A percentile compares a stretch with the other conserved stretches of the same genome.
phyloP scores from a whole-genome alignment of 441 rosid genomes.

The Aleurites moluccanus region DNA sequence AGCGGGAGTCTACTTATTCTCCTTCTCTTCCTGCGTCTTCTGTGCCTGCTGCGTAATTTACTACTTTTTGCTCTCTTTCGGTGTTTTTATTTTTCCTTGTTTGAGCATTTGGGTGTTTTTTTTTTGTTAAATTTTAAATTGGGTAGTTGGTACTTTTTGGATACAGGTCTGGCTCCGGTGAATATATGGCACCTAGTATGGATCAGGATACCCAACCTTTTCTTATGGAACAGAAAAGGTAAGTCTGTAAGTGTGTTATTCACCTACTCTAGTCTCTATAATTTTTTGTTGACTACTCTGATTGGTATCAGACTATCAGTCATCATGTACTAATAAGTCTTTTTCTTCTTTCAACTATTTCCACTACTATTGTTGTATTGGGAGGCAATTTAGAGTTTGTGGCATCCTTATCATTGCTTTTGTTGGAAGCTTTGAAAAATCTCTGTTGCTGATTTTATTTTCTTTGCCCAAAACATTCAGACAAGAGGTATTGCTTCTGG shows the following conservation, averaged over 20 bases:
- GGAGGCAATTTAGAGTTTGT: neutral
- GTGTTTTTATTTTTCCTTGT: neutral
- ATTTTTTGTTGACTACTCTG: neutral
- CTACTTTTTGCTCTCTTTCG: neutral
- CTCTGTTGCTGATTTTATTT: slow-evolving; percentile 2
- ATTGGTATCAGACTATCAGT: neutral
- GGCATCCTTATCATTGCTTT: slow-evolving; percentile 3
- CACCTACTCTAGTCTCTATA: too few species aligned
- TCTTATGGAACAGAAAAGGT: slow-evolving; percentile 52
- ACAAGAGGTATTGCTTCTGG: slow-evolving; percentile 54
- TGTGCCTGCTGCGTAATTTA: slow-evolving; percentile 26
- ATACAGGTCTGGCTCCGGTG: slow-evolving; percentile 42
- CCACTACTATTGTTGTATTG: neutral
- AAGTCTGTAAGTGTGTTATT: neutral
- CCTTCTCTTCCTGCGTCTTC: slow-evolving; percentile 41
- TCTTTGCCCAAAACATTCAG: slow-evolving; percentile 32
- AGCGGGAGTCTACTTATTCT: slow-evolving; percentile 59
- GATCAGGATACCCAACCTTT: slow-evolving; percentile 50
- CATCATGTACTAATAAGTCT: neutral
- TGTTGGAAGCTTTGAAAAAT: slow-evolving; percentile 11
- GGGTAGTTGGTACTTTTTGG: slow-evolving; percentile 12
- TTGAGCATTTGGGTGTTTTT: neutral
- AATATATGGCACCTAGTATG: slow-evolving; percentile 26
- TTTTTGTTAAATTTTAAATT: neutral
- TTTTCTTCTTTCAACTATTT: neutral